Percentiles rank a stretch among this genome's conserved stretches.
These are phyloP conservation scores for Suillus lakei DNA, from an alignment of 768 basidiomycete genomes.

Conservation along the genomic window DNA sequence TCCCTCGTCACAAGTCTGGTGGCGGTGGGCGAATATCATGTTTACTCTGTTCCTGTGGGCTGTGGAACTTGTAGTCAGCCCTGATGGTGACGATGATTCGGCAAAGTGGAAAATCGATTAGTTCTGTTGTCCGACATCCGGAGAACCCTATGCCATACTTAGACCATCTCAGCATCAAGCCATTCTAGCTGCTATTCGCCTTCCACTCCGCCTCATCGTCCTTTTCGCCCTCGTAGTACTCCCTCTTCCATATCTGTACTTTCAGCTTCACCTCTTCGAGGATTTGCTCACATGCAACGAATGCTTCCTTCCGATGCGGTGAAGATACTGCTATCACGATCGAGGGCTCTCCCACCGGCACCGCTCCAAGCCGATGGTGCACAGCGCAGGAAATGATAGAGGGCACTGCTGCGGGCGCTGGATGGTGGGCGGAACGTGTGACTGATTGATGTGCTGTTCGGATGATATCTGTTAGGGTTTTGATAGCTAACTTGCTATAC, in stretches of 20 bases:
- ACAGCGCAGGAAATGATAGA: constrained; percentile 64
- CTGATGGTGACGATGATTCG: constrained; percentile 68
- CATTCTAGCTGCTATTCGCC: constrained; percentile 45
- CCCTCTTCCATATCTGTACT: constrained; percentile 91
- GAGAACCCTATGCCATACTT: constrained; percentile 10
- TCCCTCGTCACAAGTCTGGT: constrained; percentile 91
- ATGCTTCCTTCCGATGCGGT: constrained; percentile 83
- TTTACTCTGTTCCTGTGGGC: constrained; percentile 86
- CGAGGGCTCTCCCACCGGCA: constrained; percentile 79
- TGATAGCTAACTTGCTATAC: constrained; percentile 80
- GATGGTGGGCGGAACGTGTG: constrained; percentile 49
- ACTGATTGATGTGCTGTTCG: constrained; percentile 45
- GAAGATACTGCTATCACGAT: constrained; percentile 87
- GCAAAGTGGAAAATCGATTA: constrained; percentile 81
- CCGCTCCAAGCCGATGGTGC: constrained; percentile 77
- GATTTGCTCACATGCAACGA: constrained; percentile 77
- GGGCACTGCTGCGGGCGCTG: constrained; percentile 24
- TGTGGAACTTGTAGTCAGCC: constrained; percentile 77
- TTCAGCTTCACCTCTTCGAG: constrained; percentile 86
- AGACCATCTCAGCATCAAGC: constrained; percentile 2
- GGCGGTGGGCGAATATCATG: constrained; percentile 91
- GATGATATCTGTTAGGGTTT: constrained; percentile 71
- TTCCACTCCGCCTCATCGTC: constrained; percentile 75
- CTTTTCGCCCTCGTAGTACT: constrained; percentile 76
- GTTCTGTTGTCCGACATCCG: constrained; percentile 15